Percentiles rank a stretch among this genome's conserved stretches.
Evolutionary conservation across 2,329 filamentous ascomycete species (phyloP).

Genomic region (Cladosporium austrohemisphaericum): DNA sequence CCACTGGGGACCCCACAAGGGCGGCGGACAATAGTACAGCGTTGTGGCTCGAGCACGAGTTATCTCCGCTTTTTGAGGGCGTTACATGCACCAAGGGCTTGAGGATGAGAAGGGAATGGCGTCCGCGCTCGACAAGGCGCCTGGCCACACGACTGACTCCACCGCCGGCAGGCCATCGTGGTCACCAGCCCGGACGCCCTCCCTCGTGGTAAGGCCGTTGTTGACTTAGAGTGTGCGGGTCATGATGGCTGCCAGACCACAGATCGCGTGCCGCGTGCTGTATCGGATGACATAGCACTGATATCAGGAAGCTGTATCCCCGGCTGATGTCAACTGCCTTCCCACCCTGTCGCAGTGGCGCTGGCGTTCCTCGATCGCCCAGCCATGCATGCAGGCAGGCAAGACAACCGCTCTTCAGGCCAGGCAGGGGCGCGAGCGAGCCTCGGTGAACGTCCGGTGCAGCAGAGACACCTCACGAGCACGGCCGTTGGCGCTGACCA

Average conservation of each 20-base stretch:
- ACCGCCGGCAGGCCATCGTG: not conserved
- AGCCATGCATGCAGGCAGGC: not conserved
- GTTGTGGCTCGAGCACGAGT: conserved; percentile 16
- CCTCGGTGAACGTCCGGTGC: conserved; percentile 10
- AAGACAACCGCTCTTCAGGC: conserved; percentile 10
- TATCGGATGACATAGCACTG: conserved; percentile 8
- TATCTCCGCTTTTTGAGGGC: conserved; percentile 14
- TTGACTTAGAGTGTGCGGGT: not conserved
- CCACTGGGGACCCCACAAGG: conserved; percentile 15
- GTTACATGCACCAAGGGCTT: conserved; percentile 14
- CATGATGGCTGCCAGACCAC: conserved; percentile 4
- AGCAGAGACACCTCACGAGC: conserved; percentile 7
- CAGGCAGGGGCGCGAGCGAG: too few relatives aligned
- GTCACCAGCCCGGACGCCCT: not conserved
- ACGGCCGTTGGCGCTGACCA: conserved; percentile 12
- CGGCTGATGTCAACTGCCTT: too few relatives aligned
- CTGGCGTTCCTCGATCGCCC: conserved; percentile 1
- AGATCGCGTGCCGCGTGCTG: conserved; percentile 9
- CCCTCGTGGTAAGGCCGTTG: not conserved
- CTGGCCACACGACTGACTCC: conserved; percentile 15
- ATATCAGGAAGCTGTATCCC: too few relatives aligned
- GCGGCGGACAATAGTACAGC: conserved; percentile 4
- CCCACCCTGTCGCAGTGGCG: not conserved
- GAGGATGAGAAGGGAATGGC: conserved; percentile 13
- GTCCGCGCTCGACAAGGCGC: conserved; percentile 13